Conservation (phyloP, 1,139 yeast genomes). For the Trichomonascaceae sp. region DNA sequence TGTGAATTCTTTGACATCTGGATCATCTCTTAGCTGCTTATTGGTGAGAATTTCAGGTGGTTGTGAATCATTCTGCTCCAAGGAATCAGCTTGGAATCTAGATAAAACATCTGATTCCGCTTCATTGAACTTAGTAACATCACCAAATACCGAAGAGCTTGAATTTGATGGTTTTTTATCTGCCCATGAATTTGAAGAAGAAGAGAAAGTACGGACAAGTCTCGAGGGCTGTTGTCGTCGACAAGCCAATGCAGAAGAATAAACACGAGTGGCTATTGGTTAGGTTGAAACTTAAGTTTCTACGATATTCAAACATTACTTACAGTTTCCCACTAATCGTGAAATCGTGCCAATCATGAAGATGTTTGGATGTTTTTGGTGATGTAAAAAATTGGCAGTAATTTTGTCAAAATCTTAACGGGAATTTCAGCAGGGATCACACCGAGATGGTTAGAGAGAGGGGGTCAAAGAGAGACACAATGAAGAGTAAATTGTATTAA, state of each 20-base stretch:
- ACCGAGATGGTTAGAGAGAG: not conserved
- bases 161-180: constrained; percentile 11
- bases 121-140: constrained; percentile 20
- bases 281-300: not conserved
- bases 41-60: constrained; percentile 13
- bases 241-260: not conserved
- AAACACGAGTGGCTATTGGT: not conserved
- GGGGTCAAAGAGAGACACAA: not conserved
- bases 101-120: constrained; percentile 16
- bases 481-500: too few relatives aligned
- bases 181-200: constrained; percentile 1
- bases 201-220: not conserved
- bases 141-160: constrained; percentile 20
- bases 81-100: constrained; percentile 8
- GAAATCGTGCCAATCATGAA: not conserved
- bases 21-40: constrained; percentile 19
- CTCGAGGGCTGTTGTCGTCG: not conserved
- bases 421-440: too few relatives aligned
- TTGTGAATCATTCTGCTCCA: constrained; percentile 6
- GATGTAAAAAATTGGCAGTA: not conserved
- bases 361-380: not conserved
- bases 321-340: not conserved
- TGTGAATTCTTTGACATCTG: constrained; percentile 19
- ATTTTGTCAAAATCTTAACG: not conserved
- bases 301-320: not conserved